Conservation (phyloP, 2,329 filamentous ascomycete genomes). For the Ploettnerulaceae sp. region DNA sequence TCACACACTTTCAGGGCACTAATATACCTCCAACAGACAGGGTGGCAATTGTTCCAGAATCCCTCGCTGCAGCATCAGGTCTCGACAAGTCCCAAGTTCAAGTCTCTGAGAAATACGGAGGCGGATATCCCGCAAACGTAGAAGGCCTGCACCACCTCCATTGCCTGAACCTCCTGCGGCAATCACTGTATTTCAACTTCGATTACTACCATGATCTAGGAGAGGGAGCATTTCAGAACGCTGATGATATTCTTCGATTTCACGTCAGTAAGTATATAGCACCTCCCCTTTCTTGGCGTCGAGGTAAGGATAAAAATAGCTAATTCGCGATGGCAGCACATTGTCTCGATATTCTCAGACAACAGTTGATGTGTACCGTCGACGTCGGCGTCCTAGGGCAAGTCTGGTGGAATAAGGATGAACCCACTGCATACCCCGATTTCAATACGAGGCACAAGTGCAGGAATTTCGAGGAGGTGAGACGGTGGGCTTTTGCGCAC, state of each 20-base stretch:
- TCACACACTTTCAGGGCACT: neutral
- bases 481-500: conserved; percentile 43
- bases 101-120: conserved; percentile 44
- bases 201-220: conserved; percentile 43
- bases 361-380: conserved; percentile 49
- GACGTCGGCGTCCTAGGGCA: conserved; percentile 48
- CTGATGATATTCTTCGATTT: conserved; percentile 41
- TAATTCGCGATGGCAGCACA: conserved; percentile 37
- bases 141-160: conserved; percentile 44
- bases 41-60: conserved; percentile 37
- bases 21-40: conserved; percentile 32
- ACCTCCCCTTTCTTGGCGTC: neutral
- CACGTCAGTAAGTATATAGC: conserved; percentile 43
- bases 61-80: conserved; percentile 40
- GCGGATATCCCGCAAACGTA: conserved; percentile 44
- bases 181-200: conserved; percentile 46
- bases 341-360: conserved; percentile 48
- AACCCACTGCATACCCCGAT: conserved; percentile 41
- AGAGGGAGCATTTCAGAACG: conserved; percentile 43
- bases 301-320: neutral
- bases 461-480: conserved; percentile 45
- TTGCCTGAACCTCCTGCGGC: conserved; percentile 49
- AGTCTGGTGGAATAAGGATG: conserved; percentile 44
- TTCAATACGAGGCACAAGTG: conserved; percentile 49
- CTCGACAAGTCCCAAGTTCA: conserved; percentile 44